Evolutionary conservation across 345 rosid genomes (phyloP).

Genomic region (Eucalyptus curtisii): DNA sequence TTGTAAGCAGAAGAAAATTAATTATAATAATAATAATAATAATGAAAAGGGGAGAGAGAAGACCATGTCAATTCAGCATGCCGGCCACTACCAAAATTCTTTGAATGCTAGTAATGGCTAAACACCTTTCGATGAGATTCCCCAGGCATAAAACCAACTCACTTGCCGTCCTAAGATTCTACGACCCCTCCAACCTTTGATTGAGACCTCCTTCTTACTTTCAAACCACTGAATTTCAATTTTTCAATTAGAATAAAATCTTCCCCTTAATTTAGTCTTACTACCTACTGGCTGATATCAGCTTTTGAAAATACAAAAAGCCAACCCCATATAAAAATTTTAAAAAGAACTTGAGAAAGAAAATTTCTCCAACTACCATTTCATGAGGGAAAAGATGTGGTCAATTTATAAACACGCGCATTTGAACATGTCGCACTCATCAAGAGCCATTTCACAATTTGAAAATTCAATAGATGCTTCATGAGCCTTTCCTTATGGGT

Average conservation of each 20-base stretch:
- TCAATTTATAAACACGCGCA: background rate
- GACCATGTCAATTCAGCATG: slow-evolving; percentile 13
- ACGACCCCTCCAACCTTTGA: slow-evolving; percentile 1
- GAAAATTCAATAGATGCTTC: background rate
- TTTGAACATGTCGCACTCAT: background rate
- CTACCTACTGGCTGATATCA: background rate
- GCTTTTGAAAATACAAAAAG: background rate
- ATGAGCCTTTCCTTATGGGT: background rate
- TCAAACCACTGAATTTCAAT: background rate
- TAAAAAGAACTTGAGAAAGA: background rate
- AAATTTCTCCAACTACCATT: background rate
- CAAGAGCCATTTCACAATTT: background rate
- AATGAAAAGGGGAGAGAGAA: background rate
- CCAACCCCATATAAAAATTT: background rate
- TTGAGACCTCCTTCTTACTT: background rate
- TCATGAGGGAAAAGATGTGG: background rate
- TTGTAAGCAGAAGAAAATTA: background rate
- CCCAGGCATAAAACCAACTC: slow-evolving; percentile 1
- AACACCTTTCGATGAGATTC: slow-evolving; percentile 14
- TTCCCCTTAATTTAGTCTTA: background rate
- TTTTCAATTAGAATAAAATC: background rate
- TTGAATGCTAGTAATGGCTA: background rate
- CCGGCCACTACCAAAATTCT: slow-evolving; percentile 11
- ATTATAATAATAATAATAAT: background rate
- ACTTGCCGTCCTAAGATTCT: slow-evolving; percentile 45